These are phyloP conservation scores for Colletotrichum godetiae DNA, from an alignment of 2,329 filamentous ascomycete genomes.

Conservation along the genomic window DNA sequence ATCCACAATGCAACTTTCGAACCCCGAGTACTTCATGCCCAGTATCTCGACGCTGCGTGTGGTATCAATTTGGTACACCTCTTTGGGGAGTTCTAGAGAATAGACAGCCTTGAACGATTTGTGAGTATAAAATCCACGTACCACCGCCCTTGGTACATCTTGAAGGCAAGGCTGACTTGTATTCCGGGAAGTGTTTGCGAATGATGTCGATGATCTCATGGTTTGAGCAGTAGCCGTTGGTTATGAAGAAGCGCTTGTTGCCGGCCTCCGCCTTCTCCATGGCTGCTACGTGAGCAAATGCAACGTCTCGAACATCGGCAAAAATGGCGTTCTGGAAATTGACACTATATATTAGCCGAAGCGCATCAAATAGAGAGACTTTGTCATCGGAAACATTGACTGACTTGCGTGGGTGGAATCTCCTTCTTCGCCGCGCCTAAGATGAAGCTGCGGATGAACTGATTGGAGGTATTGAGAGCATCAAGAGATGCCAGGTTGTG, in stretches of 20 bases:
- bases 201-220: conserved; percentile 35
- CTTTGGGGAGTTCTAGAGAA: background rate
- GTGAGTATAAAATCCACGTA: background rate
- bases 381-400: background rate
- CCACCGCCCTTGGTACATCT: background rate
- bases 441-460: background rate
- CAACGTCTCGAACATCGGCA: conserved; percentile 42
- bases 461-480: conserved; percentile 20
- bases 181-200: background rate
- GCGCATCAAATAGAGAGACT: background rate
- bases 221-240: conserved; percentile 32
- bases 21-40: background rate
- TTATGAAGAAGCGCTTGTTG: conserved; percentile 39
- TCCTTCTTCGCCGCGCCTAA: background rate
- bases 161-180: background rate
- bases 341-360: background rate
- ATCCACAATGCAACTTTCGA: background rate
- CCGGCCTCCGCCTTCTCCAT: conserved; percentile 37
- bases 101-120: background rate
- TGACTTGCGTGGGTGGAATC: background rate
- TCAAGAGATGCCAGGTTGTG: background rate
- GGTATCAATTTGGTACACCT: background rate
- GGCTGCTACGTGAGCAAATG: conserved; percentile 38
- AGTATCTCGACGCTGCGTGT: background rate
- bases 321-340: background rate